A percentile compares a stretch with the other conserved stretches of the same genome.
These are phyloP conservation scores for Parachaetomium inaequale DNA, from an alignment of 495 filamentous ascomycete species.

Conservation along the genomic window DNA sequence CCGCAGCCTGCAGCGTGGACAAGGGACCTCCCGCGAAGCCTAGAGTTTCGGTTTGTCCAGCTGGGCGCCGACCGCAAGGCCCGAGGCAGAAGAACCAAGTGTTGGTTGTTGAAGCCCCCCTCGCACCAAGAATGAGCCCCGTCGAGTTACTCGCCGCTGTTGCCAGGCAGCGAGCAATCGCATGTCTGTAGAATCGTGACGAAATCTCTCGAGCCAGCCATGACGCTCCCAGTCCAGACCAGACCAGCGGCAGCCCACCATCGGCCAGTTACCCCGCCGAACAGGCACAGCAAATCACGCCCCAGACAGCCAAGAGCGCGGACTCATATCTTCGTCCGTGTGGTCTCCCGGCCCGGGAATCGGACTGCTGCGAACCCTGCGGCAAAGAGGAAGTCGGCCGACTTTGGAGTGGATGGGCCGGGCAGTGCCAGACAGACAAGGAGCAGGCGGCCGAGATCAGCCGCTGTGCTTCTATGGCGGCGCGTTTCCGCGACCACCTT, in stretches of 20 bases:
- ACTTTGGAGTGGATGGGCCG: conserved; percentile 42
- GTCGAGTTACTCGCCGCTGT: conserved; percentile 88
- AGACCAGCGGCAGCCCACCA: conserved; percentile 39
- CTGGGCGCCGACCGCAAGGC: conserved; percentile 22
- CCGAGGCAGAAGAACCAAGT: conserved; percentile 27
- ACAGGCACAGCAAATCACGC: conserved; percentile 36
- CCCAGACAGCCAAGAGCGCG: conserved; percentile 50
- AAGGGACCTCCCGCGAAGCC: conserved; percentile 45
- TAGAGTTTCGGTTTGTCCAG: conserved; percentile 42
- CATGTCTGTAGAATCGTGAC: conserved; percentile 96
- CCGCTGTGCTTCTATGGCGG: conserved; percentile 96
- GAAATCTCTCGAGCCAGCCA: conserved; percentile 58
- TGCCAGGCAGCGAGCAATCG: conserved; percentile 70
- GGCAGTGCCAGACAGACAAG: conserved; percentile 48
- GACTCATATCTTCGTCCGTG: conserved; percentile 87
- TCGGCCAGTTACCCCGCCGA: conserved; percentile 37
- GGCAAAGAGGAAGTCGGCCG: conserved; percentile 18
- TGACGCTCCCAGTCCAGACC: conserved; percentile 39
- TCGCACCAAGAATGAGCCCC: conserved; percentile 99
- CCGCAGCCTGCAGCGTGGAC: conserved; percentile 29
- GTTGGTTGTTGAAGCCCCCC: conserved; percentile 53
- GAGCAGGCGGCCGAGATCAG: conserved; percentile 57
- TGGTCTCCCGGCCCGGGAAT: conserved; percentile 43
- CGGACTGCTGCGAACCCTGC: conserved; percentile 7
- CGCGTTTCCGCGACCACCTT: conserved; percentile 77